Evolutionary conservation across 2,329 filamentous ascomycete species (phyloP).

Genomic region (Microsporum canis): DNA sequence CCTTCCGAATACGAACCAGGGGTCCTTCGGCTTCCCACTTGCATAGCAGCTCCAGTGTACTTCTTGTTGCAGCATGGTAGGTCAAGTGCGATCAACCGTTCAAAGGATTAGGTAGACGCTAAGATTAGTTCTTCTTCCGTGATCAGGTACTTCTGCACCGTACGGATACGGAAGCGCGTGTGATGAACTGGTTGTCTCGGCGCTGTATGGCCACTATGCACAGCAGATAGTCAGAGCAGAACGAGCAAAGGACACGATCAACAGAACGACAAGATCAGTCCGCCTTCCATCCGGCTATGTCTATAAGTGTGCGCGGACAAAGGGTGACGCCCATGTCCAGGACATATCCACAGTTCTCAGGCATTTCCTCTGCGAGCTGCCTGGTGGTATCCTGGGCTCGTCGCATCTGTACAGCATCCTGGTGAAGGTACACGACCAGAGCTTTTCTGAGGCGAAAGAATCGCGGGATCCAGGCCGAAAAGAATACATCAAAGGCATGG

Average conservation of each 20-base stretch:
- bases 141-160: conserved; percentile 21
- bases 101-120: not conserved
- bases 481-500: conserved; percentile 17
- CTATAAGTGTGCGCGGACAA: conserved; percentile 6
- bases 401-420: conserved; percentile 24
- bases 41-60: conserved; percentile 31
- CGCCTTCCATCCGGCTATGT: conserved; percentile 20
- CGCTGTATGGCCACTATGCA: conserved; percentile 33
- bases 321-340: conserved; percentile 19
- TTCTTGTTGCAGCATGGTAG: conserved; percentile 30
- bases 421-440: conserved; percentile 21
- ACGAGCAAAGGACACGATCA: conserved; percentile 24
- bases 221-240: conserved; percentile 29
- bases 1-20: conserved; percentile 30
- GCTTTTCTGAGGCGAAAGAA: conserved; percentile 12
- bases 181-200: conserved; percentile 24
- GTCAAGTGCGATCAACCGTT: not conserved
- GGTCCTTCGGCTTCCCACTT: conserved; percentile 31
- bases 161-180: conserved; percentile 28
- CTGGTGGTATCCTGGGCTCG: conserved; percentile 31
- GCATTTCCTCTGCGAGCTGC: conserved; percentile 27
- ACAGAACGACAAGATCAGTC: conserved; percentile 25
- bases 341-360: conserved; percentile 28
- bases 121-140: not conserved
- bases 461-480: conserved; percentile 14